These are phyloP conservation scores for Tulasnella sp. DNA, from an alignment of 768 basidiomycete genomes.

Conservation along the genomic window DNA sequence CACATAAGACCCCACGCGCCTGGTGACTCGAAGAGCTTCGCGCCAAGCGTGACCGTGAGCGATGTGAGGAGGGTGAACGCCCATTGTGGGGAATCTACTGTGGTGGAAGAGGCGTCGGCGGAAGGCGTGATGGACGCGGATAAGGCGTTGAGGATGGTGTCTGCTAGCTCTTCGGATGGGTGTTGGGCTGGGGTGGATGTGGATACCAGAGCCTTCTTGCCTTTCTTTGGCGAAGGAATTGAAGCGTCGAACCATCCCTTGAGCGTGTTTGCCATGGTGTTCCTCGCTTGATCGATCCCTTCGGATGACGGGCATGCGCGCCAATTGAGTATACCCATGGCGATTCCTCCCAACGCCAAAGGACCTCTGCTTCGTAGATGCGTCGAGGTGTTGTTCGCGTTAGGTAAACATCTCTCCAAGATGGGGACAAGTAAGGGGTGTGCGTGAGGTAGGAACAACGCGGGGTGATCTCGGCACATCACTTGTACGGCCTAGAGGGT, in stretches of 20 bases:
- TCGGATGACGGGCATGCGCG: background rate
- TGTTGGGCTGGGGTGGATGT: constrained; percentile 30
- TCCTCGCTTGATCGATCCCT: background rate
- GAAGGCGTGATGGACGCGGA: constrained; percentile 34
- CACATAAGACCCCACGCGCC: constrained; percentile 27
- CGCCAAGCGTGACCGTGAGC: constrained; percentile 55
- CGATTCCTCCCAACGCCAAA: constrained; percentile 7
- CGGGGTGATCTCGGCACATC: constrained; percentile 49
- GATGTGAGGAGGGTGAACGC: constrained; percentile 53
- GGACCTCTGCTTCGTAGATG: background rate
- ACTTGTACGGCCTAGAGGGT: constrained; percentile 56
- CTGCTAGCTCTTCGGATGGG: constrained; percentile 23
- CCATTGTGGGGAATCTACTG: constrained; percentile 32
- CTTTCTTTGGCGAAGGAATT: constrained; percentile 33
- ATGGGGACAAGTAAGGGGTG: constrained; percentile 48
- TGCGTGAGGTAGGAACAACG: constrained; percentile 60
- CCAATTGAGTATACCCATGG: constrained; percentile 12
- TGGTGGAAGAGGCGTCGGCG: no score
- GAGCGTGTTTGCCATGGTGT: background rate
- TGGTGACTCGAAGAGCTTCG: constrained; percentile 21
- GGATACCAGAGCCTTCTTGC: constrained; percentile 28
- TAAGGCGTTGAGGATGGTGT: constrained; percentile 30
- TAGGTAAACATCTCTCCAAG: constrained; percentile 37
- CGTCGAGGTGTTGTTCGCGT: constrained; percentile 48
- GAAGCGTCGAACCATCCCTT: constrained; percentile 26